A percentile compares a stretch with the other conserved stretches of the same genome.
Conservation (phyloP, 2,329 filamentous ascomycete species). For the Monilinia fructigena region DNA sequence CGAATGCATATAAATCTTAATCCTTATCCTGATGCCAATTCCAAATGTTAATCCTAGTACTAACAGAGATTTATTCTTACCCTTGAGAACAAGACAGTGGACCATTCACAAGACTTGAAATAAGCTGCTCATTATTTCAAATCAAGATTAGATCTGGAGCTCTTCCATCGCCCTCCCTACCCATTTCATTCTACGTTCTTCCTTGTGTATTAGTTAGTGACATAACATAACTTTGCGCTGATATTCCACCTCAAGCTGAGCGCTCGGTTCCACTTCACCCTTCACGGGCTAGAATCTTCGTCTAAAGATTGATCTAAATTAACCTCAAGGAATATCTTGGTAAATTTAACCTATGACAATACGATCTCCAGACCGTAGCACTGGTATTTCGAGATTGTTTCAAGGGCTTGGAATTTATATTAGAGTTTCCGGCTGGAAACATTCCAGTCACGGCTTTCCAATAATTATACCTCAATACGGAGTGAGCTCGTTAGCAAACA, state of each 20-base stretch:
- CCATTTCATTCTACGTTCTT: background rate
- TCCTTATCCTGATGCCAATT: too few relatives aligned
- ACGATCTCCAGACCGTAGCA: too few relatives aligned
- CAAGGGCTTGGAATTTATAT: conserved; percentile 1
- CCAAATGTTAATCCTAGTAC: too few relatives aligned
- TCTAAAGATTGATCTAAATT: background rate
- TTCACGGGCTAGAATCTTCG: background rate
- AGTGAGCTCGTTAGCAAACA: background rate
- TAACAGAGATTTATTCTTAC: too few relatives aligned
- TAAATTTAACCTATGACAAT: background rate
- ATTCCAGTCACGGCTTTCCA: background rate
- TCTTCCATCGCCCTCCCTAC: background rate
- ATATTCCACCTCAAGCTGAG: background rate
- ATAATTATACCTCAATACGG: background rate
- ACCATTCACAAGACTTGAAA: too few relatives aligned
- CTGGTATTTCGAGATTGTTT: background rate
- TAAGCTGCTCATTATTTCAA: background rate
- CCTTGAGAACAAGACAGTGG: too few relatives aligned
- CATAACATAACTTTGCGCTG: background rate
- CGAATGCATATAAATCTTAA: too few relatives aligned
- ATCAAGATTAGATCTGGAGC: background rate
- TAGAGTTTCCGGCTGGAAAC: background rate
- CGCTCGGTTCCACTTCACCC: background rate
- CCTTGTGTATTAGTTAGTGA: background rate
- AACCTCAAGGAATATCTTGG: background rate